Base-by-base conservation (phyloP, 1,284 basidiomycete species). In the Trichosporon ovoides region DNA sequence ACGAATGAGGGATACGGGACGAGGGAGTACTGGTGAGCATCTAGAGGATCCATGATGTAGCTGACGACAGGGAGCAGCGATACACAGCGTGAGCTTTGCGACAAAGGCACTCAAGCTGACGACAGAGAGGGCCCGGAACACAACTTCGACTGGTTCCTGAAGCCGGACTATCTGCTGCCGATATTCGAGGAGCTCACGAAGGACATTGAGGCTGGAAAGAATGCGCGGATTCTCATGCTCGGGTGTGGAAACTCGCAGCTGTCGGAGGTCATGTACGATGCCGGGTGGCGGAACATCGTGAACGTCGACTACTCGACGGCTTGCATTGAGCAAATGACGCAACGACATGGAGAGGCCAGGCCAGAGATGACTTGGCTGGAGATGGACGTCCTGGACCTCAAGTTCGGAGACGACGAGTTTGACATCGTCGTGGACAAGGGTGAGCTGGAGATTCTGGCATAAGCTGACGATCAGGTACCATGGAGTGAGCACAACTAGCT, bases 401-500 rank as follows among this genome's bases (percentile, higher is more conserved):
- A 81, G 28, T 90, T 93, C 62, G 82, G 81, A 0, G 80, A 85
- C 55, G 79, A 85, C 54, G 81, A 82, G 1, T 92, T 95, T 68
- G 91, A 95, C 70, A 79, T 95, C 40, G 89, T 86, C 0, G 87
- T 96, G 51, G 92, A 96, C 77, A 96, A 95, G 83, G 91, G 88
- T 82, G 60, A 18, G 63, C 61, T 19, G 33, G 18, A 11, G 16
- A 14, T 19, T 20, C 10, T 11, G n/a, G n/a, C 35, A 3, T 4
- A 10, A 50, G 53, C 57, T 58, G 57, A 62, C 57, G n/a, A 3
- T 19, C 54, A 85, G 85, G 85, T 60, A 94, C 91, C 0, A 93
- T 95, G 90, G 92, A 94, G 73, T 73, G 51, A 60, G 70, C 35
- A 34, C 12, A 18, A 4, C 18, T 13, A 35, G 3, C 2, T 3